Conservation (phyloP, 441 rosid genomes). For the Pelargonium australe region DNA sequence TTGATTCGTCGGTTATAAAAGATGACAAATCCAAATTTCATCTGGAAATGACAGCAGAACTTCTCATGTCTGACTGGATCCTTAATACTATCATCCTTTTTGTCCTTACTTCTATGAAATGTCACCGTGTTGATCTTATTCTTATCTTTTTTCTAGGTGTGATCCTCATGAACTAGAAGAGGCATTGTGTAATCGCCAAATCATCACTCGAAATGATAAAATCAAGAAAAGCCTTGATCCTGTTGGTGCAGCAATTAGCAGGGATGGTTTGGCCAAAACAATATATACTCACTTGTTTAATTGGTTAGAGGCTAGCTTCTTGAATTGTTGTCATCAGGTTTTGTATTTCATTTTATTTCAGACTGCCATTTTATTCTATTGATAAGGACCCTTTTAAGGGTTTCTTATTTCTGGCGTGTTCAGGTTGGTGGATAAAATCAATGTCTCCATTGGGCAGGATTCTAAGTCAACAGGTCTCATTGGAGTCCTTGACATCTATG, state of each 20-base stretch:
- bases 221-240: constrained; percentile 82
- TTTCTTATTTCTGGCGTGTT: constrained; percentile 18
- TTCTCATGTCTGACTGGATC: constrained; percentile 55
- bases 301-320: constrained; percentile 38
- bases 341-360: neutral
- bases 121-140: neutral
- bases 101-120: constrained; percentile 14
- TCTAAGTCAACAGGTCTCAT: constrained; percentile 58
- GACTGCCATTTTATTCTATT: neutral
- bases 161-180: constrained; percentile 63
- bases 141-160: constrained; percentile 40
- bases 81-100: constrained; percentile 22
- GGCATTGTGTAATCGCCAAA: constrained; percentile 75
- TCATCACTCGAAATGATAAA: constrained; percentile 83
- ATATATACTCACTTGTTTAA: constrained; percentile 69
- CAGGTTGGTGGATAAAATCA: constrained; percentile 80
- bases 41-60: constrained; percentile 78
- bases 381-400: constrained; percentile 12
- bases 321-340: constrained; percentile 12
- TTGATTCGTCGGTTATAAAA: constrained; percentile 82
- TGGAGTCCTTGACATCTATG: constrained; percentile 84
- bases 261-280: constrained; percentile 88
- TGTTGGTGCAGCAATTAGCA: constrained; percentile 55
- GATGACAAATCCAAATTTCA: constrained; percentile 78
- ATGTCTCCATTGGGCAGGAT: constrained; percentile 77